A percentile compares a stretch with the other conserved stretches of the same genome.
Evolutionary conservation across 371 early-diverging fungal genomes (phyloP).

Genomic region (Zychaea mexicana): DNA sequence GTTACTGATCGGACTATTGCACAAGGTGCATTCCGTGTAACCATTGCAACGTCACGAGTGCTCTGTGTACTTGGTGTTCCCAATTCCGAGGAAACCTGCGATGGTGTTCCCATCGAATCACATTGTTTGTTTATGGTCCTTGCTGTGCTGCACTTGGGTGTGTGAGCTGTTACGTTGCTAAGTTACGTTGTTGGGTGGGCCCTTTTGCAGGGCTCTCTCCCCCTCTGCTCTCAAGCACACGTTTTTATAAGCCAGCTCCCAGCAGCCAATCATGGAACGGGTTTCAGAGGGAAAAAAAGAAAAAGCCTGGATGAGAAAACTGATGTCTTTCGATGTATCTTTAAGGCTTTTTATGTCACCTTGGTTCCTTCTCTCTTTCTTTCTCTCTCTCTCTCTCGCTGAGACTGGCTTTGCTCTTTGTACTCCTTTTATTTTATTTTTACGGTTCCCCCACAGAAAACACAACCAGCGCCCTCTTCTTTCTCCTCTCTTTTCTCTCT

Average conservation of each 20-base stretch:
- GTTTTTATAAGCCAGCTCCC: too few species aligned
- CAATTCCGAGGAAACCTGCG: neutral
- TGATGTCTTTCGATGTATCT: neutral
- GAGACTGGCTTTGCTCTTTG: too few species aligned
- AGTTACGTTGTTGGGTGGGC: neutral
- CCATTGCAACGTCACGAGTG: neutral
- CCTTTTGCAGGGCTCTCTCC: neutral
- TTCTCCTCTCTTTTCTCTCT: slow-evolving; percentile 6
- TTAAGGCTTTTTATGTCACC: too few species aligned
- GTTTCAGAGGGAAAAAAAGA: neutral
- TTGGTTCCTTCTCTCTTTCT: too few species aligned
- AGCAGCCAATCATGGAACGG: neutral
- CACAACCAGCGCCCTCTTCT: neutral
- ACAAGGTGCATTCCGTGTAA: neutral
- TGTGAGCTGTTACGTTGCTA: too few species aligned
- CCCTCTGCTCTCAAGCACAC: neutral
- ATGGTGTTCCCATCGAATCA: neutral
- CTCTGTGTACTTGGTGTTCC: too few species aligned
- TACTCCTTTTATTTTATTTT: too few species aligned
- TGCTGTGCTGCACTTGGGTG: too few species aligned
- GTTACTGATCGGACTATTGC: neutral
- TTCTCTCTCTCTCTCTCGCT: too few species aligned
- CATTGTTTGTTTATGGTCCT: neutral
- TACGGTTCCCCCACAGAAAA: too few species aligned
- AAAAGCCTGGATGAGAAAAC: too few species aligned